Conservation (phyloP, 306 rosid species). For the Alnus glutinosa region DNA sequence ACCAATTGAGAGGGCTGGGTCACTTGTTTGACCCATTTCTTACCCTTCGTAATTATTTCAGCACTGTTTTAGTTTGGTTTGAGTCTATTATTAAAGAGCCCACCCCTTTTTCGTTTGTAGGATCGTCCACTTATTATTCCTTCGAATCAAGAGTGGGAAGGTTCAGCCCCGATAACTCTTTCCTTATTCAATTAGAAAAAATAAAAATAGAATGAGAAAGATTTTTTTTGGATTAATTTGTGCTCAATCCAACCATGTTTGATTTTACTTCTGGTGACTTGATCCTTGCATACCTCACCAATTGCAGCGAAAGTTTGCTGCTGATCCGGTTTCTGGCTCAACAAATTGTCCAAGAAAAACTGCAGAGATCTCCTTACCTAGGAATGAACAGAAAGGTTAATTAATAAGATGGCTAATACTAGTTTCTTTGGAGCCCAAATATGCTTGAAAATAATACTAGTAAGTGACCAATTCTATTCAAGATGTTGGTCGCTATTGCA, state of each 20-base stretch:
- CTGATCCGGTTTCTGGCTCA: constrained; percentile 68
- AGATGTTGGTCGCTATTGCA: neutral
- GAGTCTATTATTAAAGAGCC: too few species aligned
- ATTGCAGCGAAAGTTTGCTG: constrained; percentile 73
- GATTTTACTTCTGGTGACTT: too few species aligned
- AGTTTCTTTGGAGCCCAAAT: neutral
- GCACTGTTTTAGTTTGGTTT: too few species aligned
- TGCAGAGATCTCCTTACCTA: constrained; percentile 85
- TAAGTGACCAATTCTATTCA: constrained; percentile 1
- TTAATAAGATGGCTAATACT: neutral
- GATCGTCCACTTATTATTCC: too few species aligned
- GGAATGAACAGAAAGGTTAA: constrained; percentile 10
- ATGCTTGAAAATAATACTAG: neutral
- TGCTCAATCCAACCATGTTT: neutral
- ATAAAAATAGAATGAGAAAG: neutral
- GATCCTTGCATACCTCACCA: constrained; percentile 61
- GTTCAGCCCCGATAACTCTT: too few species aligned
- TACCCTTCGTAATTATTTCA: too few species aligned
- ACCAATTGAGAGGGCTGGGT: too few species aligned
- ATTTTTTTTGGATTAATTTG: neutral
- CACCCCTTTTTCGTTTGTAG: too few species aligned
- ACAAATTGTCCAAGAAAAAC: constrained; percentile 65
- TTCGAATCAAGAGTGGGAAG: too few species aligned
- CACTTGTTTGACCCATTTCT: too few species aligned
- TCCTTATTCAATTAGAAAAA: too few species aligned